Evolutionary conservation across 2,329 filamentous ascomycete species (phyloP).

Genomic region (Dothistroma pini): DNA sequence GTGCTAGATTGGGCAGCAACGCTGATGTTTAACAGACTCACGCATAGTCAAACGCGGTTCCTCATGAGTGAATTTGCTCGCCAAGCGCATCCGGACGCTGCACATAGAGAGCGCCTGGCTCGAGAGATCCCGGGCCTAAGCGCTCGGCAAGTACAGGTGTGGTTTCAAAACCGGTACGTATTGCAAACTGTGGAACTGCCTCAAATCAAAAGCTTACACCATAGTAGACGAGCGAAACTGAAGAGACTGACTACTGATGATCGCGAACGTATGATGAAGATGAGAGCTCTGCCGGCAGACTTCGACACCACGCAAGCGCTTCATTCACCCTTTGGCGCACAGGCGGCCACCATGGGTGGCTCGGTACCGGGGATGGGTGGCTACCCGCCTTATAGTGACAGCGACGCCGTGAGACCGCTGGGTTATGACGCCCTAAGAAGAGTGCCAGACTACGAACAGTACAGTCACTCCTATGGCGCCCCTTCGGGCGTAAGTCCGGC

Average conservation of each 20-base stretch:
- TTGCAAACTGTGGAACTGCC: constrained; percentile 17
- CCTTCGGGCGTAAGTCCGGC: constrained; percentile 64
- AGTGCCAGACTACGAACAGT: constrained; percentile 61
- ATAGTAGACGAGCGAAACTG: constrained; percentile 55
- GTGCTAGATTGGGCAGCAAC: constrained; percentile 8
- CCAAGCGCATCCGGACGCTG: constrained; percentile 89
- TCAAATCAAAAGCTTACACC: not conserved
- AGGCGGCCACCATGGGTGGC: constrained; percentile 44
- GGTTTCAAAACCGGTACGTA: constrained; percentile 91
- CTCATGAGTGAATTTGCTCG: constrained; percentile 96
- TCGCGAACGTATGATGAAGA: constrained; percentile 59
- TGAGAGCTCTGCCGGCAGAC: constrained; percentile 56
- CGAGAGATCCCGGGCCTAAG: constrained; percentile 88
- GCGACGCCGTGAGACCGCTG: constrained; percentile 63
- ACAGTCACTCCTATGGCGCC: constrained; percentile 54
- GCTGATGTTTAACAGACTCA: constrained; percentile 58
- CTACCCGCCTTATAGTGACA: constrained; percentile 43
- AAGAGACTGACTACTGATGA: constrained; percentile 60
- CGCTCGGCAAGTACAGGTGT: constrained; percentile 91
- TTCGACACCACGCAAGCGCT: constrained; percentile 59
- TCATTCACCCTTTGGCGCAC: constrained; percentile 51
- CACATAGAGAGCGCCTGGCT: constrained; percentile 80
- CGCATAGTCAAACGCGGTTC: constrained; percentile 95
- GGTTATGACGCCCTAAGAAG: constrained; percentile 66
- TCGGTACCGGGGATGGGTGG: constrained; percentile 47